These are phyloP conservation scores for Mitragyna speciosa DNA, from an alignment of 257 asterid species.

Conservation along the genomic window DNA sequence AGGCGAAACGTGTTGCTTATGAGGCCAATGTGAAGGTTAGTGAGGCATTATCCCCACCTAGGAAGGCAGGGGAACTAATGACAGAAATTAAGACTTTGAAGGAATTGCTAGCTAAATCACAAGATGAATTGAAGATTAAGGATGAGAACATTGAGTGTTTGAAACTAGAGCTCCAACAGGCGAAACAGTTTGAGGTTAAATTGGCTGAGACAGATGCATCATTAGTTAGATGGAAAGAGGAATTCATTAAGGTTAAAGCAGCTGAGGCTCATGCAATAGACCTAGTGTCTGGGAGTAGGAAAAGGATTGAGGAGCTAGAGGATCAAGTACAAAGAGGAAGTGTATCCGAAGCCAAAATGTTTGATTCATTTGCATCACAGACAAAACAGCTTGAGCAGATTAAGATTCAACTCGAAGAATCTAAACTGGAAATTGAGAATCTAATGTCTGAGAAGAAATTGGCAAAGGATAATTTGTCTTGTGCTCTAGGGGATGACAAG, in stretches of 20 bases:
- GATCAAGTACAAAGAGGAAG: constrained; percentile 40
- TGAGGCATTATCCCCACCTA: constrained; percentile 25
- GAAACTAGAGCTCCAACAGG: constrained; percentile 40
- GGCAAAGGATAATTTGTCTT: constrained; percentile 29
- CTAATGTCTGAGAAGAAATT: constrained; percentile 36
- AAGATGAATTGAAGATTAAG: constrained; percentile 43
- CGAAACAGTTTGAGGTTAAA: constrained; percentile 29
- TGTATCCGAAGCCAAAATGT: constrained; percentile 37
- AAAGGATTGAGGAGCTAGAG: constrained; percentile 48
- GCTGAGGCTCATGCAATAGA: constrained; percentile 19
- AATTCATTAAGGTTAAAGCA: constrained; percentile 35
- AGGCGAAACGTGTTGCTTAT: constrained; percentile 30
- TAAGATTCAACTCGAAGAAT: constrained; percentile 51
- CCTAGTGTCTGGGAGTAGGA: constrained; percentile 27
- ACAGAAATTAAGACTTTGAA: constrained; percentile 47
- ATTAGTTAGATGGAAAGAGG: constrained; percentile 39
- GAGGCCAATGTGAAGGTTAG: constrained; percentile 33
- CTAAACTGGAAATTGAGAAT: constrained; percentile 43
- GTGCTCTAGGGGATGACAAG: constrained; percentile 32
- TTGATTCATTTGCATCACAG: constrained; percentile 35
- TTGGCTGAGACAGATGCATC: constrained; percentile 39
- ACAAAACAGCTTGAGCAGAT: constrained; percentile 45
- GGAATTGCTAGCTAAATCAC: constrained; percentile 28
- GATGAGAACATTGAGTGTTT: constrained; percentile 45
- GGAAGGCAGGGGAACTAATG: constrained; percentile 24